A percentile compares a stretch with the other conserved stretches of the same genome.
These are phyloP conservation scores for Dictyostelium citrinum DNA, from an alignment of 78 protist genomes.

Conservation along the genomic window DNA sequence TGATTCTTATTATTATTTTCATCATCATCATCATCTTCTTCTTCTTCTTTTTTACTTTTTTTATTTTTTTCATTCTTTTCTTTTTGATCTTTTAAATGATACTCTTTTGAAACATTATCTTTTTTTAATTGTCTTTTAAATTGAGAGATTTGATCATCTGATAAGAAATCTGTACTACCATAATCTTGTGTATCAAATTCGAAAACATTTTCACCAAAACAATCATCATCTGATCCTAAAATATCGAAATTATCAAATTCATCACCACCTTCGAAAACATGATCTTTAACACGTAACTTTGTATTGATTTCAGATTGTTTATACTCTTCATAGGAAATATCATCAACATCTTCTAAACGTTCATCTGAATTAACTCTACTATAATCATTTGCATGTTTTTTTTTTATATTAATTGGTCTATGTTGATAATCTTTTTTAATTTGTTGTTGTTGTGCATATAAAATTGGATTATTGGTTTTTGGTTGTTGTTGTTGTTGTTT, in stretches of 20 bases:
- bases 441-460: neutral
- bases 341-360: conserved; percentile 75
- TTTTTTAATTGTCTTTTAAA: neutral
- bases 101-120: neutral
- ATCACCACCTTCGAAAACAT: conserved; percentile 61
- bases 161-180: conserved; percentile 26
- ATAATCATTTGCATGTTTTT: neutral
- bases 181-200: conserved; percentile 13
- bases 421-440: neutral
- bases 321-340: conserved; percentile 41
- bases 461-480: neutral
- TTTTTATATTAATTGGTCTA: neutral
- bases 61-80: neutral
- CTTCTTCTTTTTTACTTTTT: neutral
- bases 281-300: conserved; percentile 30
- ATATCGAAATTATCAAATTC: conserved; percentile 50
- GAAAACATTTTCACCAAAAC: neutral
- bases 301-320: conserved; percentile 51
- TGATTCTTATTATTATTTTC: neutral
- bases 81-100: neutral
- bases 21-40: neutral
- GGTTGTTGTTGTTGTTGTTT: neutral
- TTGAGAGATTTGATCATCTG: conserved; percentile 32
- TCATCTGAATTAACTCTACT: neutral
- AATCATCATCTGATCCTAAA: neutral